Base-by-base conservation (phyloP, 768 basidiomycete genomes). In the Phlebiopsis gigantea region DNA sequence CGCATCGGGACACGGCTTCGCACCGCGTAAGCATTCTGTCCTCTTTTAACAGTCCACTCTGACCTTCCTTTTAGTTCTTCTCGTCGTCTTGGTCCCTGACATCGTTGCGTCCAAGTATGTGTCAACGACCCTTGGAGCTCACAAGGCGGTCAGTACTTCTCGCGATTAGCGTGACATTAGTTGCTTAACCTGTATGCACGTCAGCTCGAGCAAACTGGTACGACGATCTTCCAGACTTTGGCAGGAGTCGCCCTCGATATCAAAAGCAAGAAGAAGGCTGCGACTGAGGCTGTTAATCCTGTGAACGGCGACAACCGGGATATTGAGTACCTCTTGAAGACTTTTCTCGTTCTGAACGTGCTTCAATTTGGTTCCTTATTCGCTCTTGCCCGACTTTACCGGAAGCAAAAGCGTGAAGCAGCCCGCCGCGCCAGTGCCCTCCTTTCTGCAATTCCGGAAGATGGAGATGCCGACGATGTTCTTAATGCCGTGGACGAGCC, bases 181-280 rank as follows among this genome's bases (percentile, higher is more conserved):
- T 25, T 12, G 14, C n/a, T 28, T 46, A 59, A 21, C 58, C 21
- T n/a, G 45, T 24, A 2, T 44, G 10, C 25, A 9, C 46, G 55
- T 43, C 56, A 90, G 88, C 73, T 91, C 57, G 89, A 91, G 65
- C 83, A 88, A 68, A 82, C 84, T 1, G 88, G 88, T 1, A 80
- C 85, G 2, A 87, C 85, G 0, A 79, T 89, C 53, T 81, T 84
- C 56, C 85, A 90, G 62, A 89, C 87, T 0, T 64, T 90, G 10
- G 79, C 87, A n/a, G 88, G 89, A 45, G 72, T 89, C 28, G 70
- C 79, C 22, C 76, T 91, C 12, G 88, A 91, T 65, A 71, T 63
- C 53, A 72, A 71, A 47, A 66, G 68, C 39, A 64, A 67, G 59
- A 66, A 66, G 61, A 42, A 57, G 8, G 14, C 56, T 54, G 52